Base-by-base conservation (phyloP, 768 basidiomycete species). In the Tephrocybe sp. region DNA sequence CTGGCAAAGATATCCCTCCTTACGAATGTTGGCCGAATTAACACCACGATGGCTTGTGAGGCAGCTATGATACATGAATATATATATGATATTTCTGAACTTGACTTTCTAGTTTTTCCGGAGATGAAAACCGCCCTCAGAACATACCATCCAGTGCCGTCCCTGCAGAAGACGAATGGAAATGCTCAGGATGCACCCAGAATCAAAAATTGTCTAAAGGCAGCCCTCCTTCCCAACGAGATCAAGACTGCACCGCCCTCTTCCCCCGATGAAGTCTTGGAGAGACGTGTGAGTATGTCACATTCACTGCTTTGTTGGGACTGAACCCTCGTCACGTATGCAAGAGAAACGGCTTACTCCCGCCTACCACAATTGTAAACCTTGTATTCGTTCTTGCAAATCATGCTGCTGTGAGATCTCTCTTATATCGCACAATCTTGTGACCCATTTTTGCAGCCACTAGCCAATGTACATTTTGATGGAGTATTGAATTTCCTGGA, bases 51-150 rank as follows among this genome's bases (percentile, higher is more conserved):
- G 82, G 91, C 91, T 45, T 86, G 83, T 88, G 69, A 72, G 84
- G 67, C 54, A 49, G 53, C 46, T 49, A 40, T 51, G 19, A 32
- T 45, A 39, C 26, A 31, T 49, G 33, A 19, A 6, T 23, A 32
- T 48, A 34, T 30, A 45, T n/a, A n/a, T n/a, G n/a, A n/a, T 31
- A 30, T 52, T 52, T 56, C 56, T 56, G 34, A 36, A 62, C 48
- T 53, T 51, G 45, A 50, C 13, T 44, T 45, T 59, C 36, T 63
- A 92, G 89, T 94, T 72, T 92, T 92, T 65, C 90, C 90, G 50
- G 90, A 92, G 73, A 93, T 94, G 92, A 89, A 90, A 68, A 94
- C 92, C 5, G 87, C 89, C 16, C 72, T 94, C 49, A 75, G 92
- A 62, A 90, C 89, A 48, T 94, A 94, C 66, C 92, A 94, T 61